These are phyloP conservation scores for Golubevia pallescens DNA, from an alignment of 1,284 basidiomycete species.

Conservation along the genomic window DNA sequence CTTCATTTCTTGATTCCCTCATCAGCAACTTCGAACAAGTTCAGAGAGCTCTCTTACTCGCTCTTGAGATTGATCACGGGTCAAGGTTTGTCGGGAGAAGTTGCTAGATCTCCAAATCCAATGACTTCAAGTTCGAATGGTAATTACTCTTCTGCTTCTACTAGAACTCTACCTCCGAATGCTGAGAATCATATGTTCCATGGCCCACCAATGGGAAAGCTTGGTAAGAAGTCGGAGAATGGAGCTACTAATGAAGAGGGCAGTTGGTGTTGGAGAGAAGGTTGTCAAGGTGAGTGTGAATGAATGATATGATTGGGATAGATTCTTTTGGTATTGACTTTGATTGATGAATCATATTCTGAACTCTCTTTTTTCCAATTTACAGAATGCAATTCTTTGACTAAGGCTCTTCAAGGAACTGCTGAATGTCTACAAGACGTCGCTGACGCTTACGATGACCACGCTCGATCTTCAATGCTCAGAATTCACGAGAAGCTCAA, in stretches of 20 bases:
- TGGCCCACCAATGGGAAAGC: slow-evolving; percentile 58
- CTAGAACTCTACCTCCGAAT: slow-evolving; percentile 71
- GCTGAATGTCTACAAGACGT: slow-evolving; percentile 76
- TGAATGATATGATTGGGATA: no score
- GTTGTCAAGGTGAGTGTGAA: slow-evolving; percentile 71
- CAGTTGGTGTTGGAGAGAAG: slow-evolving; percentile 84
- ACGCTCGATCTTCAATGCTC: slow-evolving; percentile 76
- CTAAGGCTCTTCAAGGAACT: slow-evolving; percentile 78
- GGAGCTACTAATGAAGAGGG: slow-evolving; percentile 72
- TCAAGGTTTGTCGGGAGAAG: slow-evolving; percentile 15
- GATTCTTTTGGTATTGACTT: no score
- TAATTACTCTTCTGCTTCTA: slow-evolving; percentile 71
- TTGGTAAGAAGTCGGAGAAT: slow-evolving; percentile 68
- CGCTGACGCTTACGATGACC: slow-evolving; percentile 77
- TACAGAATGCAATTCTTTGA: slow-evolving; percentile 75
- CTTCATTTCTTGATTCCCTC: not conserved
- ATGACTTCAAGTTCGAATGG: not conserved
- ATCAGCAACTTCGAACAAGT: slow-evolving; percentile 18
- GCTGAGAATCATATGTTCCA: slow-evolving; percentile 67
- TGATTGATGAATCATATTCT: not conserved
- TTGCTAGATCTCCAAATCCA: not conserved
- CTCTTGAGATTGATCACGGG: slow-evolving; percentile 40
- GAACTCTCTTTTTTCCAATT: not conserved
- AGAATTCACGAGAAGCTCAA: slow-evolving; percentile 78
- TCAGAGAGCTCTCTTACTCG: slow-evolving; percentile 36